These are phyloP conservation scores for Ceratobasidium sp. DNA, from an alignment of 1,284 basidiomycete species.

Conservation along the genomic window DNA sequence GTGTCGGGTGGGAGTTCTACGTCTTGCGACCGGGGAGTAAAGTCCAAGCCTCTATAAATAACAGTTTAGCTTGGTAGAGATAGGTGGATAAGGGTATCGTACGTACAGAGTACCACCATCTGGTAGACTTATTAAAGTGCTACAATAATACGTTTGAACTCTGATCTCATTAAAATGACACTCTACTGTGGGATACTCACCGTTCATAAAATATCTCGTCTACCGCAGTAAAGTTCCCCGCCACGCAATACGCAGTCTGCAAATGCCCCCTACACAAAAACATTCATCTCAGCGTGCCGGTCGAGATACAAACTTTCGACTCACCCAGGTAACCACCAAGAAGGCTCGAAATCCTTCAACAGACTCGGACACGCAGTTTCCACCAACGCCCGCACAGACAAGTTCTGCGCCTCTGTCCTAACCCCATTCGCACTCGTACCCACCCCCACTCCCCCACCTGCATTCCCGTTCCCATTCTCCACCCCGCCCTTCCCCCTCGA, in stretches of 20 bases:
- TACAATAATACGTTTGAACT: constrained; percentile 53
- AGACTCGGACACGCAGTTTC: constrained; percentile 53
- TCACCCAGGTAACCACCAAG: constrained; percentile 57
- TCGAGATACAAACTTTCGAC: not conserved
- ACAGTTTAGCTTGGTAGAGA: constrained; percentile 17
- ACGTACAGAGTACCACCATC: constrained; percentile 81
- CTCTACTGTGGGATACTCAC: constrained; percentile 61
- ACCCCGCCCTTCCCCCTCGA: not conserved
- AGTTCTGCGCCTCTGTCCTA: not conserved
- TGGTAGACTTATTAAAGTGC: constrained; percentile 70
- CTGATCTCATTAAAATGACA: constrained; percentile 38
- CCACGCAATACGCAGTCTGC: constrained; percentile 61
- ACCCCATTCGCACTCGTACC: not conserved
- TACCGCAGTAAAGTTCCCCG: constrained; percentile 72
- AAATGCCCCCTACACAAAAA: constrained; percentile 57
- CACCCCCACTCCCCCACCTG: too few species aligned
- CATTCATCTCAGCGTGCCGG: not conserved
- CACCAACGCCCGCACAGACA: constrained; percentile 45
- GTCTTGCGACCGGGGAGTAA: constrained; percentile 70
- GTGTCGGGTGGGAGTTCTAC: constrained; percentile 69
- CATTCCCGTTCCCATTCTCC: not conserved
- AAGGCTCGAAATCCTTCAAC: constrained; percentile 56
- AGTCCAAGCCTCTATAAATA: constrained; percentile 74
- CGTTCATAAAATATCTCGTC: constrained; percentile 80
- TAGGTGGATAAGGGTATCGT: constrained; percentile 23